These are phyloP conservation scores for Leptographium lundbergii DNA, from an alignment of 2,329 filamentous ascomycete genomes.

Conservation along the genomic window DNA sequence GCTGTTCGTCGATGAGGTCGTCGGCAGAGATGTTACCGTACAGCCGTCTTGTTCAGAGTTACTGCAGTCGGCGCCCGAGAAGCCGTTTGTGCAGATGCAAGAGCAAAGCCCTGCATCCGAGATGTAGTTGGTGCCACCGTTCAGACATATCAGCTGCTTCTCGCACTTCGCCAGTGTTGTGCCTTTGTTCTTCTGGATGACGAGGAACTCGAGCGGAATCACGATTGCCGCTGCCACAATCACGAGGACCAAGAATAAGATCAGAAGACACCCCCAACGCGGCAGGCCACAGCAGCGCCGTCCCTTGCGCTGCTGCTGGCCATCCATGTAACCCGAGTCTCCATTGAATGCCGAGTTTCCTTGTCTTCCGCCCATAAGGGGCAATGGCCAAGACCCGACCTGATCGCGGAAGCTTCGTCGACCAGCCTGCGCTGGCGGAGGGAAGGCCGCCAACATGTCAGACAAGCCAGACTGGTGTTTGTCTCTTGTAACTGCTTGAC, in stretches of 20 bases:
- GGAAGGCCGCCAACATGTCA: conserved; percentile 54
- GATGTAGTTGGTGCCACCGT: conserved; percentile 68
- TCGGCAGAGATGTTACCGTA: conserved; percentile 33
- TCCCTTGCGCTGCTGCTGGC: conserved; percentile 21
- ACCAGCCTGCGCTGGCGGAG: conserved; percentile 41
- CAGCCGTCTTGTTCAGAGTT: conserved; percentile 35
- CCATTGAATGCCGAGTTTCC: conserved; percentile 9
- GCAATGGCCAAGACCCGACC: conserved; percentile 39
- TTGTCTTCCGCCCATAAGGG: conserved; percentile 14
- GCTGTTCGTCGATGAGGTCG: conserved; percentile 17
- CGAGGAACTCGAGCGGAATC: conserved; percentile 56
- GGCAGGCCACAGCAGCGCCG: conserved; percentile 76
- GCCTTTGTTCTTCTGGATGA: conserved; percentile 34
- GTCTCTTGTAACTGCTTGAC: conserved; percentile 21
- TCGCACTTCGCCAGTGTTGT: conserved; percentile 41
- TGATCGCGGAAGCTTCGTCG: conserved; percentile 35
- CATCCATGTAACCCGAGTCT: conserved; percentile 1
- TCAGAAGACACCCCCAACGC: conserved; percentile 60
- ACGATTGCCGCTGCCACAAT: conserved; percentile 72
- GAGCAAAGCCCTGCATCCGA: conserved; percentile 53
- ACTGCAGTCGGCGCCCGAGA: conserved; percentile 49
- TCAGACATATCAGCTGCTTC: conserved; percentile 52
- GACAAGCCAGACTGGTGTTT: conserved; percentile 42
- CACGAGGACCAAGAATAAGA: conserved; percentile 51
- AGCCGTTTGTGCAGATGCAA: conserved; percentile 83